A percentile compares a stretch with the other conserved stretches of the same genome.
phyloP scores from a whole-genome alignment of 2,329 filamentous ascomycete genomes.

The Venturia aucupariae region DNA sequence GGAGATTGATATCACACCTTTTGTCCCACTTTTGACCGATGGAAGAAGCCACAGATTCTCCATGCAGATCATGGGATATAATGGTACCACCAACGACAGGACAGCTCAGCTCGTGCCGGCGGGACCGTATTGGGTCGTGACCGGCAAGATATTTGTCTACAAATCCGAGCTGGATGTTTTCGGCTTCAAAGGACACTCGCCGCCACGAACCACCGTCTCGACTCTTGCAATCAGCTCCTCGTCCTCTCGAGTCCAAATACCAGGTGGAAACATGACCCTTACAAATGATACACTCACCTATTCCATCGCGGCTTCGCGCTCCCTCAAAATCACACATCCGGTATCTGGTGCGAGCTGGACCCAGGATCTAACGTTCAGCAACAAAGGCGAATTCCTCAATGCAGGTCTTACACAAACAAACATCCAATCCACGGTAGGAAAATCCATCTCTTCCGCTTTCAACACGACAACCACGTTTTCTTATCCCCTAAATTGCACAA shows the following conservation, averaged over 20 bases:
- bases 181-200: not conserved
- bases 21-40: constrained; percentile 60
- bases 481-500: not conserved
- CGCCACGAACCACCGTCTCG: not conserved
- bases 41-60: constrained; percentile 56
- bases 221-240: not conserved
- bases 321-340: constrained; percentile 22
- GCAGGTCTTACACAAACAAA: constrained; percentile 46
- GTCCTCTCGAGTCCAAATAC: not conserved
- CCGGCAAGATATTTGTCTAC: constrained; percentile 60
- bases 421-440: constrained; percentile 42
- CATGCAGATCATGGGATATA: constrained; percentile 57
- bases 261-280: not conserved
- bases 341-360: constrained; percentile 42
- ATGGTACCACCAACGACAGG: constrained; percentile 41
- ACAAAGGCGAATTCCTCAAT: constrained; percentile 45
- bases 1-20: constrained; percentile 75
- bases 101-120: constrained; percentile 29
- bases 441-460: constrained; percentile 12
- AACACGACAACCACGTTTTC: not conserved
- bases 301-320: not conserved
- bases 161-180: not conserved
- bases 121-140: constrained; percentile 63
- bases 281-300: not conserved
- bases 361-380: constrained; percentile 49